A percentile compares a stretch with the other conserved stretches of the same genome.
Evolutionary conservation across 1,284 basidiomycete species (phyloP).

Genomic region (Neonothopanus nambi): DNA sequence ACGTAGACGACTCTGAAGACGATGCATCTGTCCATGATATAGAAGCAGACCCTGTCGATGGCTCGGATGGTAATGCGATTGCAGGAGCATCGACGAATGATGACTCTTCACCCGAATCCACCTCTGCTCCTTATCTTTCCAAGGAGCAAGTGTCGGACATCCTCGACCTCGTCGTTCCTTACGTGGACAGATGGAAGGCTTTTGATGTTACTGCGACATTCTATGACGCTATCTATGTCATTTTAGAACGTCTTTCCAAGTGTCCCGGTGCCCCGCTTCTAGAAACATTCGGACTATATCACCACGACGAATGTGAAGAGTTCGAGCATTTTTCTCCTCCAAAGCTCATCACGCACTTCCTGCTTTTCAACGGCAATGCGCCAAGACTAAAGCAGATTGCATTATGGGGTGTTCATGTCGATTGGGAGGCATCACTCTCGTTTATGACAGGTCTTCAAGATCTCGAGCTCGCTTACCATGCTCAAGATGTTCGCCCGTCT

Average conservation of each 20-base stretch:
- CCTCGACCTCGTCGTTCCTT: slow-evolving; percentile 50
- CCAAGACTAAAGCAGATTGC: slow-evolving; percentile 48
- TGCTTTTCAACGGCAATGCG: slow-evolving; percentile 55
- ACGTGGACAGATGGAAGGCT: slow-evolving; percentile 50
- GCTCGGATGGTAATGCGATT: background rate
- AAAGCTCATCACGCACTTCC: slow-evolving; percentile 35
- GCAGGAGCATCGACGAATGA: background rate
- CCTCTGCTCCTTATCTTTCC: background rate
- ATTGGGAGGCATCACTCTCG: slow-evolving; percentile 50
- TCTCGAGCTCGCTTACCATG: slow-evolving; percentile 58
- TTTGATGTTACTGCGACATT: slow-evolving; percentile 44
- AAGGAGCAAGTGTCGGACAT: slow-evolving; percentile 37
- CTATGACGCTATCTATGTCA: slow-evolving; percentile 47
- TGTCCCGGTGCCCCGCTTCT: slow-evolving; percentile 50
- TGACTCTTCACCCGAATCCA: background rate
- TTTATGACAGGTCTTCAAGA: slow-evolving; percentile 44
- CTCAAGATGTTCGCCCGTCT: slow-evolving; percentile 55
- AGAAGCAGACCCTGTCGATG: slow-evolving; percentile 9
- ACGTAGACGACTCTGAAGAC: slow-evolving; percentile 31
- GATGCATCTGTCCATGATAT: slow-evolving; percentile 5
- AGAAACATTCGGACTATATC: slow-evolving; percentile 49
- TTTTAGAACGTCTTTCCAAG: slow-evolving; percentile 43
- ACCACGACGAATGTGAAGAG: slow-evolving; percentile 48
- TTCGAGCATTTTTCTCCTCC: slow-evolving; percentile 38
- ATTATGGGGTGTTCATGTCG: slow-evolving; percentile 65